phyloP scores from a whole-genome alignment of 2,329 filamentous ascomycete species.

The Neofusicoccum ribis region DNA sequence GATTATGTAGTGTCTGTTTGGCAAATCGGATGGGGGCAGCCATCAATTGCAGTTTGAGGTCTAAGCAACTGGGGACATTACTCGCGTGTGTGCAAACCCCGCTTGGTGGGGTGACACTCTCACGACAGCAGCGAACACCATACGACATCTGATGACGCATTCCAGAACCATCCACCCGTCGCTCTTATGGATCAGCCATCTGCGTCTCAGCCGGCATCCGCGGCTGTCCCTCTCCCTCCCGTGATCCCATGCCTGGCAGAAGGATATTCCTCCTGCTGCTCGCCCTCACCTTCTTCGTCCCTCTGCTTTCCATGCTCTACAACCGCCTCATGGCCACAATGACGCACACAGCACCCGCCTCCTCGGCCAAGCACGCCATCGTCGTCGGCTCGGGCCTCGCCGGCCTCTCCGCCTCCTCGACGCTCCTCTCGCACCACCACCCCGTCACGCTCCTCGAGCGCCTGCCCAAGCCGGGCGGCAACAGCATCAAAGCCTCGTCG shows the following conservation, averaged over 20 bases:
- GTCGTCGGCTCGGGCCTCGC: slow-evolving; percentile 67
- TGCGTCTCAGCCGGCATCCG: no score
- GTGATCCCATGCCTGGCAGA: slow-evolving; percentile 1
- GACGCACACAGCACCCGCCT: neutral
- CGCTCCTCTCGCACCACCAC: slow-evolving; percentile 55
- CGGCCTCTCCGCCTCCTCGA: slow-evolving; percentile 57
- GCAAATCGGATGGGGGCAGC: no score
- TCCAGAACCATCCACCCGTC: no score
- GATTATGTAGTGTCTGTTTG: no score
- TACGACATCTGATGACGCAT: no score
- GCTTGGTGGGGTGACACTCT: no score
- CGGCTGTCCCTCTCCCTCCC: no score
- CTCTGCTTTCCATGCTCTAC: slow-evolving; percentile 14
- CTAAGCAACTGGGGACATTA: no score
- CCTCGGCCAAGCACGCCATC: slow-evolving; percentile 45
- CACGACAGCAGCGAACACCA: no score
- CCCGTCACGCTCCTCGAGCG: slow-evolving; percentile 62
- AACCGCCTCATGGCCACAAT: neutral
- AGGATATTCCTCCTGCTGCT: neutral
- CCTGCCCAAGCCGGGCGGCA: slow-evolving; percentile 60
- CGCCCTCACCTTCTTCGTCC: neutral
- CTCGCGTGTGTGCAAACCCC: no score
- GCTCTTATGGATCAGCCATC: no score
- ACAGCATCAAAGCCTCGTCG: slow-evolving; percentile 67
- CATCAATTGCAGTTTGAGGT: no score